These are phyloP conservation scores for Claviceps sp. DNA, from an alignment of 2,329 filamentous ascomycete species.

Conservation along the genomic window DNA sequence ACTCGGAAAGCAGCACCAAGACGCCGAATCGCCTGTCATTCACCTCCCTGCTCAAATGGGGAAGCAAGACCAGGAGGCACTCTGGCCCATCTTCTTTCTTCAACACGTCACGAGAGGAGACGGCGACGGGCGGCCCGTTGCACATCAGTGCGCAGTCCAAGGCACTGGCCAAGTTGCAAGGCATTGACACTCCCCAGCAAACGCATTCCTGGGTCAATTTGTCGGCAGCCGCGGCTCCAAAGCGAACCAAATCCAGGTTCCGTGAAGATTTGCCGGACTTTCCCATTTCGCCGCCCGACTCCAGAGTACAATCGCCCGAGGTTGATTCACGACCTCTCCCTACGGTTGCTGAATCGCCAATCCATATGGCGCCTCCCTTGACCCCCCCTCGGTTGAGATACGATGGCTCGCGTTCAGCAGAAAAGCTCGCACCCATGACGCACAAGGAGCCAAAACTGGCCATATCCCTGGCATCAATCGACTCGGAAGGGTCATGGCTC, in stretches of 20 bases:
- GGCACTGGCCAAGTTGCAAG: conserved; percentile 22
- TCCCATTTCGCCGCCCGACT: conserved; percentile 73
- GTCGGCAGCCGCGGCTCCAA: conserved; percentile 39
- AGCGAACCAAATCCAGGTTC: conserved; percentile 80
- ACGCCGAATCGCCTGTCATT: conserved; percentile 37
- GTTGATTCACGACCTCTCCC: conserved; percentile 30
- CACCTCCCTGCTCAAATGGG: conserved; percentile 63
- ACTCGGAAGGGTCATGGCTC: conserved; percentile 93
- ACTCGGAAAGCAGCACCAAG: conserved; percentile 39
- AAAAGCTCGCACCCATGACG: conserved; percentile 20
- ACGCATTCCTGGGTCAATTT: conserved; percentile 19
- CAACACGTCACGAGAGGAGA: conserved; percentile 82
- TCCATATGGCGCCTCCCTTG: conserved; percentile 13
- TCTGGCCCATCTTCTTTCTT: conserved; percentile 66
- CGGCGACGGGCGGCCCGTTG: conserved; percentile 29
- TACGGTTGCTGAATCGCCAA: conserved; percentile 15
- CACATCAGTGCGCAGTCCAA: conserved; percentile 17
- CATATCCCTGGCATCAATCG: conserved; percentile 82
- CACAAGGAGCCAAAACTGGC: conserved; percentile 55
- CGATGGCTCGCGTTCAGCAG: conserved; percentile 32
- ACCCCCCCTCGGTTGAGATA: conserved; percentile 20
- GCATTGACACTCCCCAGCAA: conserved; percentile 14
- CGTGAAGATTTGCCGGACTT: conserved; percentile 82
- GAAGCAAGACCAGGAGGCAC: conserved; percentile 42
- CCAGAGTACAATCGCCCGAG: conserved; percentile 66